Evolutionary conservation across 2,329 filamentous ascomycete species (phyloP), one percentile per base, ranked within the genome.

Genomic region (Gyromitra esculenta): DNA sequence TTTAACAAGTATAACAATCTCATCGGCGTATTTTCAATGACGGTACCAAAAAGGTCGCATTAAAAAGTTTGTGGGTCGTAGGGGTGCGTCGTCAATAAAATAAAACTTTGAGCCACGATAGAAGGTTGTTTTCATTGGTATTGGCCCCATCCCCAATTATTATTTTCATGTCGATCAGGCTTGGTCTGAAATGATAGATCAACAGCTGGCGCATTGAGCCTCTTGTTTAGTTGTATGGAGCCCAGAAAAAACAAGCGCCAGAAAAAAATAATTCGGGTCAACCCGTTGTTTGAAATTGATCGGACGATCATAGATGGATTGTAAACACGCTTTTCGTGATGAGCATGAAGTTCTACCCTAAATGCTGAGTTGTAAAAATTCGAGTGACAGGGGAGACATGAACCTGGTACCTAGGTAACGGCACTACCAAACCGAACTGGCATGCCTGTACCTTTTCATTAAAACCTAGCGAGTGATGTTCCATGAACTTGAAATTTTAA

Each of bases 401-500:
- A 56, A 56, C 52, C 21, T 59, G 11, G 54, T 39, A 59, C 31
- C 31, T 59, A 37, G 57, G 57, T 65, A 65, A 21, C 21, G 41
- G 25, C 43, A 25, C 41, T 65, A 65, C 15, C 43, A 18, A 65
- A 48, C 43, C 7, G 62, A 35, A 65, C 62, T 52, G 21, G n/a
- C 13, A 9, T 25, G 7, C 15, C n/a, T 60, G 31, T 41, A 60
- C 31, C 56, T 60, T 60, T 48, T 31, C 21, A 45, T 37, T 64
- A 13, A 54, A 37, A 66, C 35, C 5, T 21, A 41, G 45, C 48
- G 63, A 66, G 63, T 66, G 63, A 66, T 66, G 48, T 66, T 39
- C 45, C 35, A 41, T 66, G 63, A 66, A 65, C 35, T 50, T 45
- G 41, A 65, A 64, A 25, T 21, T 43, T 41, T 25, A 37, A 43